phyloP scores from a whole-genome alignment of 768 basidiomycete species.

The Suillus bovinus region DNA sequence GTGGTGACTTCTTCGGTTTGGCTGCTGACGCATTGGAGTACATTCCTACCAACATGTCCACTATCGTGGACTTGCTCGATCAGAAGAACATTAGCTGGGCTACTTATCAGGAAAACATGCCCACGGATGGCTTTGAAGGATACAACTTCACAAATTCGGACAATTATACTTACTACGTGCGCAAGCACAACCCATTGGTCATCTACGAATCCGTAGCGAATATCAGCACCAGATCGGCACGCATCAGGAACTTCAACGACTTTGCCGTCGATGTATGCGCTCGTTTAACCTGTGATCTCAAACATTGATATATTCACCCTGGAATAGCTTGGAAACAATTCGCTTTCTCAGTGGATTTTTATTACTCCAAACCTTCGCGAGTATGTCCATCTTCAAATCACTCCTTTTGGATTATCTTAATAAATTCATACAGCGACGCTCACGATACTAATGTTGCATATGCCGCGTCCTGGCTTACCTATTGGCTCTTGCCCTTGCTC shows the following conservation, averaged over 20 bases:
- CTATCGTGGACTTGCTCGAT: conserved; percentile 61
- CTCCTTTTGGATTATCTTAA: background rate
- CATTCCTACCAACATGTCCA: conserved; percentile 51
- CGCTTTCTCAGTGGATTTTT: conserved; percentile 60
- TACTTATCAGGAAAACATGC: conserved; percentile 61
- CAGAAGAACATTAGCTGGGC: conserved; percentile 58
- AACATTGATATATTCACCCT: background rate
- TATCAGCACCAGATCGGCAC: conserved; percentile 39
- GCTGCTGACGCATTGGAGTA: conserved; percentile 35
- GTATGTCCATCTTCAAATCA: conserved; percentile 14
- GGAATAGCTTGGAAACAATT: conserved; percentile 34
- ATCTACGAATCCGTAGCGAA: conserved; percentile 52
- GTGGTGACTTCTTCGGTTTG: conserved; percentile 57
- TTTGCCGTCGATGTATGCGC: conserved; percentile 51
- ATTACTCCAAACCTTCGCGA: conserved; percentile 58
- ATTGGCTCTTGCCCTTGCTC: conserved; percentile 55
- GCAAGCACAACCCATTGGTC: conserved; percentile 57
- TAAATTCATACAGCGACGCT: conserved; percentile 44
- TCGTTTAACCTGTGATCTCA: background rate
- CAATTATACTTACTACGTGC: conserved; percentile 51
- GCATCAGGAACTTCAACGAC: conserved; percentile 62
- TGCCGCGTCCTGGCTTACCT: conserved; percentile 44
- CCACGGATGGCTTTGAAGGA: conserved; percentile 46
- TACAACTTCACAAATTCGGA: conserved; percentile 34
- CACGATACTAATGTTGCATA: conserved; percentile 61